Evolutionary conservation across 1,139 yeast species (phyloP), one percentile per base, ranked within the genome.

Genomic region (Yamadazyma pseudoaaseri): DNA sequence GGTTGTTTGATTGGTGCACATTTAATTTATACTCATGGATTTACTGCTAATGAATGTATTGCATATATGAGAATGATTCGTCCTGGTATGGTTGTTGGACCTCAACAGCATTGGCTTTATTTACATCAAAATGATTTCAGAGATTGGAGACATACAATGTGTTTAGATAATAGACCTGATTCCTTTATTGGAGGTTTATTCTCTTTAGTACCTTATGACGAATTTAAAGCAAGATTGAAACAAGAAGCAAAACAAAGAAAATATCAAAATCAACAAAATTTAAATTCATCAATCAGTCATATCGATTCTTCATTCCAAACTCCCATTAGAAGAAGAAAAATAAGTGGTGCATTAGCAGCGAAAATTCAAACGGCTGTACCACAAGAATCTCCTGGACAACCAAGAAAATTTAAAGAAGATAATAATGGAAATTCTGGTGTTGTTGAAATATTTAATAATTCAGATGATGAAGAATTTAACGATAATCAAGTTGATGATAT

Each of bases 71-170:
- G 98, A 57, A 86, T 92, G 77, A 73, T 92, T 45, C 77, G 98
- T 47, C 98, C 98, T 0, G 98, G 98, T 20, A 92, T 92, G 98
- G 97, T 92, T 11, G 98, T 92, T 23, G 98, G 98, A 0, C 98
- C 98, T 2, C 98, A 92, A 58, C 98, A 92, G 56, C 98, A 92
- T 62, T 92, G 98, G 98, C 70, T 92, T 36, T 94, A 92, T 54
- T 74, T 92, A 47, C 96, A 92, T 57, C 98, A 92, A 60, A 84
- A 89, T 56, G 96, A 89, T 48, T 92, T 92, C 60, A 75, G 97
- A 49, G 96, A 89, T 49, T 92, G 98, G 97, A 77, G 90, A 56
- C 85, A 82, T 50, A 89, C 97, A 6, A 89, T 86, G 96, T 78
- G 80, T n/a, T 60, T 86, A 37, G 87, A 82, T 45, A 78, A 70